Evolutionary conservation across 768 basidiomycete species (phyloP).

Genomic region (Podaxis mareebaensis): DNA sequence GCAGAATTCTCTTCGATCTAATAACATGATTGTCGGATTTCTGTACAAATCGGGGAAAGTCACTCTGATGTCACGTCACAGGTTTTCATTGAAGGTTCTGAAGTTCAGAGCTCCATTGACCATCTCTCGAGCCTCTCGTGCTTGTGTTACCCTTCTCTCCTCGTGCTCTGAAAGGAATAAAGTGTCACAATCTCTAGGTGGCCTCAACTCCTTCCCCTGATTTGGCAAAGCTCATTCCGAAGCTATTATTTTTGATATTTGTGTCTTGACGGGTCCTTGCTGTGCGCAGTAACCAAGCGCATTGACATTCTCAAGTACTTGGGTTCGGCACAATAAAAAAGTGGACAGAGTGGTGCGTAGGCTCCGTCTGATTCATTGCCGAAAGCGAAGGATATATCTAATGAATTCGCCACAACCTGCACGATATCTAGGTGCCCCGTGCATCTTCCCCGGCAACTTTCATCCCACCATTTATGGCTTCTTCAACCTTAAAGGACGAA

Average conservation of each 20-base stretch:
- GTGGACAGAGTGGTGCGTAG: slow-evolving; percentile 2
- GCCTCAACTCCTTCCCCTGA: slow-evolving; percentile 6
- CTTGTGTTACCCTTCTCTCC: neutral
- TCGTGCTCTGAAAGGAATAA: neutral
- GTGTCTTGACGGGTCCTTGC: neutral
- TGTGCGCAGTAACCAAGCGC: neutral
- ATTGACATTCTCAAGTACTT: neutral
- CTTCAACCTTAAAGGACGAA: slow-evolving; percentile 23
- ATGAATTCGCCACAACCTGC: neutral
- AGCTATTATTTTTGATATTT: neutral
- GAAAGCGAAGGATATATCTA: neutral
- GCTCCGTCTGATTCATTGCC: neutral
- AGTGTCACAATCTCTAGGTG: neutral
- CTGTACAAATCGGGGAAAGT: slow-evolving; percentile 11
- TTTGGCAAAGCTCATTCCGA: neutral
- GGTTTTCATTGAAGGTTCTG: slow-evolving; percentile 11
- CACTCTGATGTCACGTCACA: slow-evolving; percentile 18
- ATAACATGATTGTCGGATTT: slow-evolving; percentile 12
- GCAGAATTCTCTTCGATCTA: neutral
- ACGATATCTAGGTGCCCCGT: slow-evolving; percentile 8
- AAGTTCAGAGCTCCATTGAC: slow-evolving; percentile 14
- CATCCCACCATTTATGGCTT: slow-evolving; percentile 14
- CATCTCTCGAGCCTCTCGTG: neutral
- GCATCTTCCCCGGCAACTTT: slow-evolving; percentile 4
- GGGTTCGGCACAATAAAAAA: neutral